Evolutionary conservation across 2,329 filamentous ascomycete species (phyloP), one percentile per base, ranked within the genome.

Genomic region (Fusarium multiceps): DNA sequence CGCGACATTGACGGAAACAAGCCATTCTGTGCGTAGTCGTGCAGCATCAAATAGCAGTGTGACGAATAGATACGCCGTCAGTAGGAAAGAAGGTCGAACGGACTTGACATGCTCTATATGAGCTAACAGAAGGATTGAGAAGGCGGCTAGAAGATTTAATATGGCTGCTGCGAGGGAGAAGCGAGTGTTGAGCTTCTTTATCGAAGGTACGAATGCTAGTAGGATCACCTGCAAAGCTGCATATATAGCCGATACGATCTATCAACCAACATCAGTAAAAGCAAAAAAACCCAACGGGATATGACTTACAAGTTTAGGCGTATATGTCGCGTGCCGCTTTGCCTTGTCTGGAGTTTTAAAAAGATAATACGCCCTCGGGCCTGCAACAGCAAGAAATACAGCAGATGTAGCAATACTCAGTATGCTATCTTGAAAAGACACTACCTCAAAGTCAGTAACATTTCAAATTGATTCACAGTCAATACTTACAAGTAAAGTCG

Each of bases 41-140:
- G 77, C 74, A 3, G 75, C 77, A 46, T 79, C 78, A n/a, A 79
- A 79, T 16, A 78, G 51, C 3, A 78, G 59, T 0, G 78, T 76
- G 1, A 74, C 59, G n/a, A 78, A 71, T 1, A 80, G 63, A 46
- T 78, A 79, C 1, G 67, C 60, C 1, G 75, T 74, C 4, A 80
- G 69, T 2, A 78, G 65, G 28, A 78, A 76, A 1, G 78, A 79
- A 0, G 78, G 78, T 0, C 78, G 70, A 14, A 80, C 71, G 2
- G 78, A 78, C 46, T 79, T 78, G 37, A 79, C 69, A 20, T 79
- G 78, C 12, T 80, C 78, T 9, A 72, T 53, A 11, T 79, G 75
- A 13, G 74, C 72, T 4, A 79, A 34, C 1, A 77, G 27, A n/a
- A 76, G 66, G 13, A 79, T 77, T 11, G 64, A 68, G 34, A 72